Evolutionary conservation across 2,329 filamentous ascomycete species (phyloP), one percentile per base, ranked within the genome.

Genomic region (Aspergillus flavus): DNA sequence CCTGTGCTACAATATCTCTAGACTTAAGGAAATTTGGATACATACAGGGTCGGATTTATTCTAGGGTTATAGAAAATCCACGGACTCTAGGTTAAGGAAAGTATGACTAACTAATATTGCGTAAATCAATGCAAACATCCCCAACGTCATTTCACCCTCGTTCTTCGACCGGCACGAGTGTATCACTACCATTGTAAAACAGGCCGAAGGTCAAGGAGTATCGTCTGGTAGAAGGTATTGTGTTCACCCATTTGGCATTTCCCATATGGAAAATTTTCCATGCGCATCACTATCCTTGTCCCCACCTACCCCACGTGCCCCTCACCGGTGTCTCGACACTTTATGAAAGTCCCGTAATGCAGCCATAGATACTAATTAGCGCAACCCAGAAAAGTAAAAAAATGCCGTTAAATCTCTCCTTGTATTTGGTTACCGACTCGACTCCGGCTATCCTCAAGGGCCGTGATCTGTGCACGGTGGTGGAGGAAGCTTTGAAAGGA

Each of bases 351-450:
- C 32, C 32, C 5, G 52, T 55, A 55, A 55, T 39, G 52, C 52
- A 54, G 11, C 30, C 52, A 54, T 36, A 34, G 30, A 54, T 9
- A 12, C 52, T 39, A 41, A 55, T 41, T 39, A 36, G 12, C 4
- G n/a, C 32, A 39, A 21, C 11, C n/a, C 34, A 55, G 64, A 66
- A 66, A 61, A 63, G 61, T 14, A 46, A 81, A 64, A 81, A 63
- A 66, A 80, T 77, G 74, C 73, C 80, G 23, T 82, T 90, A 54
- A 88, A 96, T 79, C 94, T 96, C 76, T 89, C 90, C 56, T 82
- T 97, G 45, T 97, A 97, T 76, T 85, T 97, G 62, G 94, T 97
- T 70, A 97, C 94, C 6, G 94, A 97, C 83, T 95, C 93, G 57
- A 96, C 93, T n/a, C 86, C 90, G 16, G 87, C 88, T 39, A 93